Conservation (phyloP, 2,329 filamentous ascomycete genomes). For the Colletotrichum spaethianum region DNA sequence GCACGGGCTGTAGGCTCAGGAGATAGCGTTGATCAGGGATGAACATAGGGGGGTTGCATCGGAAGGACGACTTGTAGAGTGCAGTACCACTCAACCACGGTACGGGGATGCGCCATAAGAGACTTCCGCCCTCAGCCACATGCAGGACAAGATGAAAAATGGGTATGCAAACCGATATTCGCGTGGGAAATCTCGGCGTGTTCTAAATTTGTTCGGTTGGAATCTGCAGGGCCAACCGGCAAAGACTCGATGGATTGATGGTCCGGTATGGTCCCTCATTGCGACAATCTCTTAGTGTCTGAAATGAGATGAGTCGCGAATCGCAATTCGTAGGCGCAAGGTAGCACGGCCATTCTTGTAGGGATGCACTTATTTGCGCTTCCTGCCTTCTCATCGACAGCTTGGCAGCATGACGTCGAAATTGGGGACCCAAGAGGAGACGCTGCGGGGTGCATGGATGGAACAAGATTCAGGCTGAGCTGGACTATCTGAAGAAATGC, state of each 20-base stretch:
- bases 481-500: conserved; percentile 11
- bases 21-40: conserved; percentile 20
- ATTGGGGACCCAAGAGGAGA: conserved; percentile 27
- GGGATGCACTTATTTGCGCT: conserved; percentile 1
- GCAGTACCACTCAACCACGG: not conserved
- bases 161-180: conserved; percentile 33
- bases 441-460: conserved; percentile 37
- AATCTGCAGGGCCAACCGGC: conserved; percentile 2
- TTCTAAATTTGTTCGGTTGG: conserved; percentile 36
- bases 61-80: not conserved
- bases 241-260: conserved; percentile 19
- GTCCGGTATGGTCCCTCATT: conserved; percentile 21
- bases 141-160: conserved; percentile 35
- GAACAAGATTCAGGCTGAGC: conserved; percentile 30
- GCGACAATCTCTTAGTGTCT: conserved; percentile 25
- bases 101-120: conserved; percentile 6
- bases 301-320: conserved; percentile 15
- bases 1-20: conserved; percentile 4
- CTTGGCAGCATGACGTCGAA: conserved; percentile 35
- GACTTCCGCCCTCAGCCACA: conserved; percentile 29
- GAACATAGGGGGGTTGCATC: conserved; percentile 33
- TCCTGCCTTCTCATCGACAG: conserved; percentile 5
- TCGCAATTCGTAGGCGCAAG: conserved; percentile 1
- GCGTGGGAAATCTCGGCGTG: conserved; percentile 31
- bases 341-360: not conserved